Evolutionary conservation across 2,329 filamentous ascomycete species (phyloP).

Genomic region (Trichoderma harzianum): DNA sequence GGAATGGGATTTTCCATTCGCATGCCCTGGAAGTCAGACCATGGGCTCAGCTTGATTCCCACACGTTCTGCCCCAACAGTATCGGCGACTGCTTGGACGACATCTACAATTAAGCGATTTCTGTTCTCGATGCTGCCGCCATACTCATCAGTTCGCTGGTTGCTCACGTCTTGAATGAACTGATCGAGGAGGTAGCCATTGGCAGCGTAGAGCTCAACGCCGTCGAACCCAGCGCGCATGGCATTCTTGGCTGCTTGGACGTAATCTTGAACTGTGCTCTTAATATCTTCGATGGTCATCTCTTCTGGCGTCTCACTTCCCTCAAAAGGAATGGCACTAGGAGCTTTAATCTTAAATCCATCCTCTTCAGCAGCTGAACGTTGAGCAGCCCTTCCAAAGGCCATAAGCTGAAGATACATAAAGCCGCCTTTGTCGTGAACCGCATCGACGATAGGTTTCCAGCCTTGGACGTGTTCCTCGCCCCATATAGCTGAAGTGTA

Average conservation of each 20-base stretch:
- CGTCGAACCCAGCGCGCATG: constrained; percentile 49
- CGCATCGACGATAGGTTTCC: background rate
- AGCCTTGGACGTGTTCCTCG: background rate
- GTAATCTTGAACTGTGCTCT: constrained; percentile 56
- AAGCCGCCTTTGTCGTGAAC: background rate
- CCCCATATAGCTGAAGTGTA: constrained; percentile 3
- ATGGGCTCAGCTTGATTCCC: constrained; percentile 59
- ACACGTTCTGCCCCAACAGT: constrained; percentile 41
- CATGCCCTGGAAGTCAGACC: constrained; percentile 61
- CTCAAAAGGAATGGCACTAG: background rate
- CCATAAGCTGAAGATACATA: constrained; percentile 52
- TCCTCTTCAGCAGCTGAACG: constrained; percentile 26
- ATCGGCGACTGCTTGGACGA: constrained; percentile 35
- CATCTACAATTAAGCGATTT: constrained; percentile 44
- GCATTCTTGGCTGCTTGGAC: constrained; percentile 51
- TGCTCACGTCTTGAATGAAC: constrained; percentile 49
- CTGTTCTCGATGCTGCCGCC: constrained; percentile 50
- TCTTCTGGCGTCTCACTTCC: constrained; percentile 46
- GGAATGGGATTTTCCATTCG: constrained; percentile 58
- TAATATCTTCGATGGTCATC: constrained; percentile 63
- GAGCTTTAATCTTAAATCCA: constrained; percentile 21
- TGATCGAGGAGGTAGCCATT: constrained; percentile 60
- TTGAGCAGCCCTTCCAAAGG: constrained; percentile 53
- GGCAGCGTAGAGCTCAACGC: constrained; percentile 45
- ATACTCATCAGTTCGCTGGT: constrained; percentile 48